These are phyloP conservation scores for Endotrypanum monterogeii DNA, from an alignment of 208 protist species.

Conservation along the genomic window DNA sequence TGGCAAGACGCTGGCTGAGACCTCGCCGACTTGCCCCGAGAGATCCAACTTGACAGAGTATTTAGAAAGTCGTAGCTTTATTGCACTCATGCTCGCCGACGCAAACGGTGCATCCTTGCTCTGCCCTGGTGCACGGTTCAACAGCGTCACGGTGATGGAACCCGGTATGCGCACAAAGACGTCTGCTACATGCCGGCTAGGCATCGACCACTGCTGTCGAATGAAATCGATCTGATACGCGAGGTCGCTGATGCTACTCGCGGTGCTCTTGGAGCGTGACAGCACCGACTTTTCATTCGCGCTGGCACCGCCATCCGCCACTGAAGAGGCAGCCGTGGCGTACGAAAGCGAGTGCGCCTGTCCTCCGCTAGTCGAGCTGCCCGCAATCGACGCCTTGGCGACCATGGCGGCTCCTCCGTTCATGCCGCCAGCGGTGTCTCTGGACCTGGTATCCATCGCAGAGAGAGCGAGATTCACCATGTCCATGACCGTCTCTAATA, in stretches of 20 bases:
- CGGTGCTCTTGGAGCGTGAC: background rate
- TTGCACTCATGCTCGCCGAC: conserved; percentile 40
- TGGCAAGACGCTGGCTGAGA: conserved; percentile 44
- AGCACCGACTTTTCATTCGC: background rate
- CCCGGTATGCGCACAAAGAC: conserved; percentile 65
- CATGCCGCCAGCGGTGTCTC: background rate
- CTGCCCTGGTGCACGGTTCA: conserved; percentile 48
- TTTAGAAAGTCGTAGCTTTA: conserved; percentile 66
- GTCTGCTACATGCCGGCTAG: conserved; percentile 57
- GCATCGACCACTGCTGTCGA: conserved; percentile 31
- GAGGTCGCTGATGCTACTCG: conserved; percentile 16
- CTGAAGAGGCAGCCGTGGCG: background rate
- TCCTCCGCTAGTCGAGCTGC: background rate
- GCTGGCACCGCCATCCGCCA: background rate
- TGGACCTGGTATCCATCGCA: conserved; percentile 21
- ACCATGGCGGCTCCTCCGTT: background rate
- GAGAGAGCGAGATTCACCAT: conserved; percentile 68
- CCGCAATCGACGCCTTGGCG: background rate
- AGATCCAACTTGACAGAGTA: conserved; percentile 70
- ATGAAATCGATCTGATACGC: conserved; percentile 38
- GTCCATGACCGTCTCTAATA: conserved; percentile 81
- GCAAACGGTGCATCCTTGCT: conserved; percentile 58
- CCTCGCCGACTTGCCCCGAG: conserved; percentile 47
- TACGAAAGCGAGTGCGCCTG: background rate
- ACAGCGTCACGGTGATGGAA: conserved; percentile 51